These are phyloP conservation scores for Candida suzukii DNA, from an alignment of 805 yeast species.

Conservation along the genomic window DNA sequence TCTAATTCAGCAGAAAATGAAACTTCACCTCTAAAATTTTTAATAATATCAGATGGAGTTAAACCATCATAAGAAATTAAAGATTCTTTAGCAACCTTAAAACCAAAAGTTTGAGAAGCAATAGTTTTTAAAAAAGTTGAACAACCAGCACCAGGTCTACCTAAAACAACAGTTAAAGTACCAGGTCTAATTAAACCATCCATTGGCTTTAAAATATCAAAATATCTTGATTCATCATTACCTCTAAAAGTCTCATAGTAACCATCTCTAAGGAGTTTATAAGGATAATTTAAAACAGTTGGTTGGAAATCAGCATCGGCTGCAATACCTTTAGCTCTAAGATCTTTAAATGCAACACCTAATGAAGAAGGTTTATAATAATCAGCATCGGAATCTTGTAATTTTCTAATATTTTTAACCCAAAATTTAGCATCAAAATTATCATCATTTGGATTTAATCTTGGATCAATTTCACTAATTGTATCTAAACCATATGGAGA, in stretches of 20 bases:
- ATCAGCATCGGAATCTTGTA: slow-evolving; percentile 48
- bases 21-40: slow-evolving; percentile 60
- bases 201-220: slow-evolving; percentile 57
- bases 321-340: slow-evolving; percentile 59
- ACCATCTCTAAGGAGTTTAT: slow-evolving; percentile 25
- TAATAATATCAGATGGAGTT: slow-evolving; percentile 40
- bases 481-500: slow-evolving; percentile 21
- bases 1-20: slow-evolving; percentile 66
- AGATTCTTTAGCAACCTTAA: slow-evolving; percentile 39
- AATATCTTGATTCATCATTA: slow-evolving; percentile 27
- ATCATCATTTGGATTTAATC: slow-evolving; percentile 54
- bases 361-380: slow-evolving; percentile 55
- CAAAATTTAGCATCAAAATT: slow-evolving; percentile 54
- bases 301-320: slow-evolving; percentile 63
- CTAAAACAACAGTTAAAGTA: slow-evolving; percentile 62
- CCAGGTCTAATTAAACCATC: slow-evolving; percentile 59
- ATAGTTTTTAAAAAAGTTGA: slow-evolving; percentile 58
- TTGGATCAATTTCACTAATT: slow-evolving; percentile 21
- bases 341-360: slow-evolving; percentile 51
- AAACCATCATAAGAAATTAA: slow-evolving; percentile 48
- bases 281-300: slow-evolving; percentile 40
- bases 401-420: slow-evolving; percentile 57
- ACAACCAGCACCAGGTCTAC: slow-evolving; percentile 83
- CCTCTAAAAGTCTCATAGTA: slow-evolving; percentile 16
- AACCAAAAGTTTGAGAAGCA: slow-evolving; percentile 54